These are phyloP conservation scores for Apiotrichum akiyoshidainum DNA, from an alignment of 1,284 basidiomycete genomes.

Conservation along the genomic window DNA sequence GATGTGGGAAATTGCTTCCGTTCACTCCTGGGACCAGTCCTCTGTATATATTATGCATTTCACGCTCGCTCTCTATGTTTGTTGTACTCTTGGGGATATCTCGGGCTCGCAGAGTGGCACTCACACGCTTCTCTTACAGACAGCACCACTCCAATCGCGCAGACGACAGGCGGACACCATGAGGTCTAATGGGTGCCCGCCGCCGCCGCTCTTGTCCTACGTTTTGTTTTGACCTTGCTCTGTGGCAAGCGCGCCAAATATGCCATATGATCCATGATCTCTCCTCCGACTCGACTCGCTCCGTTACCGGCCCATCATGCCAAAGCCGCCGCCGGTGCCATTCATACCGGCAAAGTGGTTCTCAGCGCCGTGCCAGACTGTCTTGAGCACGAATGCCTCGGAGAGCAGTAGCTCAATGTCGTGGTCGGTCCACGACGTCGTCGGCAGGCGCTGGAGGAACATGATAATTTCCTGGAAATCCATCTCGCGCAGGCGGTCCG, in stretches of 20 bases:
- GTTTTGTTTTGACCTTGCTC: no score
- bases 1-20: background rate
- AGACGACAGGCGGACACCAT: no score
- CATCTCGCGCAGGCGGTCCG: constrained; percentile 82
- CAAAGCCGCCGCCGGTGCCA: constrained; percentile 33
- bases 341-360: constrained; percentile 67
- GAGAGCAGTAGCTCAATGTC: constrained; percentile 92
- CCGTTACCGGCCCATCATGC: constrained; percentile 43
- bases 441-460: constrained; percentile 95
- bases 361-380: constrained; percentile 89
- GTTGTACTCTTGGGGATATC: background rate
- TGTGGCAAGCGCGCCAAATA: no score
- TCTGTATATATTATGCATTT: background rate
- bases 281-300: background rate
- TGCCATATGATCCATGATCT: no score
- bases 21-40: background rate
- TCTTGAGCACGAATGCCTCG: constrained; percentile 92
- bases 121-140: no score
- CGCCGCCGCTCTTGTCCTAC: no score
- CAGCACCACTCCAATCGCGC: no score
- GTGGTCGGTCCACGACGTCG: constrained; percentile 90
- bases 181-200: no score
- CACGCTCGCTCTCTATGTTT: background rate
- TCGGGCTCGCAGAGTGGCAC: no score
- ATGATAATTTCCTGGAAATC: constrained; percentile 99